Base-by-base conservation (phyloP, 139 green algal genomes). In the Dunaliella primolecta region DNA sequence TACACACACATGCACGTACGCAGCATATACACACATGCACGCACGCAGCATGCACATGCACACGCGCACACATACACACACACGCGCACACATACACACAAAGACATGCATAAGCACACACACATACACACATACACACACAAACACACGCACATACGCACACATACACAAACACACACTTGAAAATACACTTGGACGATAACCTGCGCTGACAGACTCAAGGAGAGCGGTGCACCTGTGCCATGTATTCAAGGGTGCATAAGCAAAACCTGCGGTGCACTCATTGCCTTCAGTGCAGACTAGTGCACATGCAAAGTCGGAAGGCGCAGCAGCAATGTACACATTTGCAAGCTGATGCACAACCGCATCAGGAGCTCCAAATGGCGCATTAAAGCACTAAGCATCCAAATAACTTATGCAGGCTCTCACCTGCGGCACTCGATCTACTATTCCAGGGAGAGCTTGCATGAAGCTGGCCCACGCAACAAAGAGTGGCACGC, bases 71-170 rank as follows among this genome's bases (percentile, higher is more conserved):
- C 46, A 64, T 64, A 64, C 46, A 64, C 46, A 64, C 46, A 64
- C 46, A 64, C 46, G 15, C 46, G 15, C 46, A 64, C 46, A 64
- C 46, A 64, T 15, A 64, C 46, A 64, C 46, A 64, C 46, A 64
- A 7, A 64, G 7, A 64, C 46, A 64, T 15, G 15, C 46, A 64
- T 64, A 64, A 7, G 31, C 80, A 84, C 80, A 75, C 37, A 37
- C 80, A 75, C 80, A 85, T 56, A 74, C 81, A 78, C 81, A 79
- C 80, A 84, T 35, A 84, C 38, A 75, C 77, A 82, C 77, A 82
- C 77, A 82, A 15, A 82, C 46, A 64, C 46, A 64, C 46, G 15
- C 46, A 64, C 46, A 64, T 15, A 64, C 46, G 15, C 46, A 64
- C 46, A 64, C 46, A 64, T 15, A 64, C 46, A 64, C 46, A 64